These are phyloP conservation scores for Aspergillus awamori DNA, from an alignment of 2,329 filamentous ascomycete genomes.

Conservation along the genomic window DNA sequence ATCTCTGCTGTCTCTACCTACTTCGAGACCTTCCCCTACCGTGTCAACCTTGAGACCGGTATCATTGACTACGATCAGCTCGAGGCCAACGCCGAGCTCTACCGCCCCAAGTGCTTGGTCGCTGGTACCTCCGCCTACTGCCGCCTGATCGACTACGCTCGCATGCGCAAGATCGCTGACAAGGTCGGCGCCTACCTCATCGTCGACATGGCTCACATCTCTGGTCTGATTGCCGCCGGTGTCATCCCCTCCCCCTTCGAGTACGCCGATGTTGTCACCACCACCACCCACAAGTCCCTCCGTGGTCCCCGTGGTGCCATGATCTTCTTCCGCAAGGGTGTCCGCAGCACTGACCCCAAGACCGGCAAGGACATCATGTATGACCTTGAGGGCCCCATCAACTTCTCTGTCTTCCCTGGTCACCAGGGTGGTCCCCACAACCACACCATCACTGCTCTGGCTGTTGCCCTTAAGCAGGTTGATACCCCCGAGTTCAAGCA, in stretches of 20 bases:
- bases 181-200: slow-evolving; percentile 91
- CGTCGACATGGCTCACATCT: slow-evolving; percentile 97
- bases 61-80: slow-evolving; percentile 94
- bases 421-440: slow-evolving; percentile 99
- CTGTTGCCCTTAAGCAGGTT: slow-evolving; percentile 92
- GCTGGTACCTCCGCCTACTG: slow-evolving; percentile 96
- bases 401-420: slow-evolving; percentile 94
- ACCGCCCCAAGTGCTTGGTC: slow-evolving; percentile 93
- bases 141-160: slow-evolving; percentile 90
- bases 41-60: slow-evolving; percentile 84
- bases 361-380: slow-evolving; percentile 84
- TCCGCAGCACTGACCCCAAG: slow-evolving; percentile 80
- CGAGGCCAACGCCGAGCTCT: slow-evolving; percentile 82
- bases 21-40: slow-evolving; percentile 97
- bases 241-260: slow-evolving; percentile 88
- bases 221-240: slow-evolving; percentile 87
- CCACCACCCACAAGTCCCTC: slow-evolving; percentile 96
- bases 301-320: slow-evolving; percentile 93
- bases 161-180: slow-evolving; percentile 87
- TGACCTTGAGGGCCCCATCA: slow-evolving; percentile 90
- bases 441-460: slow-evolving; percentile 95
- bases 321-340: slow-evolving; percentile 97
- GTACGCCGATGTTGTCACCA: slow-evolving; percentile 92
- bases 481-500: slow-evolving; percentile 85
- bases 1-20: slow-evolving; percentile 99